Conservation (phyloP, 2,329 filamentous ascomycete genomes). For the Alternaria sp. region DNA sequence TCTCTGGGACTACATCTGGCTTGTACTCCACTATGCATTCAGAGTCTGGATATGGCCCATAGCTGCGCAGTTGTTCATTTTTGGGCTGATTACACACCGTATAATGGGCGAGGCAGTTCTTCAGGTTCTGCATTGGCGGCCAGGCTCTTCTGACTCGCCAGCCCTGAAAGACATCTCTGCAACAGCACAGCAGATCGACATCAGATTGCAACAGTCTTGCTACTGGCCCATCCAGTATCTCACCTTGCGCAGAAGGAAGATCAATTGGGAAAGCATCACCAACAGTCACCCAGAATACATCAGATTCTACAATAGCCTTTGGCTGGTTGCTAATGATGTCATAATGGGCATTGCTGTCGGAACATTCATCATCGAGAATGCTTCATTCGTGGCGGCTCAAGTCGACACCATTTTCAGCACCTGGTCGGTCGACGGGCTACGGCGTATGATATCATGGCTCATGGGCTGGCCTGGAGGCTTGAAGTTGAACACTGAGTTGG, state of each 20-base stretch:
- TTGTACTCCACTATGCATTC: conserved; percentile 74
- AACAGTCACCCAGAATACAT: conserved; percentile 98
- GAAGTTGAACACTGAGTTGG: conserved; percentile 93
- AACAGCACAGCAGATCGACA: conserved; percentile 96
- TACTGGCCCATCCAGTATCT: conserved; percentile 99
- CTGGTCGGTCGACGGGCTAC: conserved; percentile 89
- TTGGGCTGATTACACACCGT: conserved; percentile 80
- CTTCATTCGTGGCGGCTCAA: conserved; percentile 79
- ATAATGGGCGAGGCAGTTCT: conserved; percentile 82
- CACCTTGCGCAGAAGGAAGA: conserved; percentile 85
- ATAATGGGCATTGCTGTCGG: conserved; percentile 97
- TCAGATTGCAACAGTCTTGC: conserved; percentile 95
- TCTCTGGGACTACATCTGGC: conserved; percentile 76
- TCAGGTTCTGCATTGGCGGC: conserved; percentile 82
- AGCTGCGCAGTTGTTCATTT: conserved; percentile 74
- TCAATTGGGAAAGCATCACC: conserved; percentile 94
- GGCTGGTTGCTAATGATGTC: conserved; percentile 98
- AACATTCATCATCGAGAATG: conserved; percentile 96
- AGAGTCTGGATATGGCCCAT: conserved; percentile 81
- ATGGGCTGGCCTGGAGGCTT: conserved; percentile 89
- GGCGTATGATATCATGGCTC: conserved; percentile 90
- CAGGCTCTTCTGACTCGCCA: conserved; percentile 73
- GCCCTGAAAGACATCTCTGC: conserved; percentile 96
- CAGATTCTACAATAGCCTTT: conserved; percentile 97
- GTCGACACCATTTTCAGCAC: conserved; percentile 77